Base-by-base conservation (phyloP, 148 eudicot species). In the Amaranthus cruentus region DNA sequence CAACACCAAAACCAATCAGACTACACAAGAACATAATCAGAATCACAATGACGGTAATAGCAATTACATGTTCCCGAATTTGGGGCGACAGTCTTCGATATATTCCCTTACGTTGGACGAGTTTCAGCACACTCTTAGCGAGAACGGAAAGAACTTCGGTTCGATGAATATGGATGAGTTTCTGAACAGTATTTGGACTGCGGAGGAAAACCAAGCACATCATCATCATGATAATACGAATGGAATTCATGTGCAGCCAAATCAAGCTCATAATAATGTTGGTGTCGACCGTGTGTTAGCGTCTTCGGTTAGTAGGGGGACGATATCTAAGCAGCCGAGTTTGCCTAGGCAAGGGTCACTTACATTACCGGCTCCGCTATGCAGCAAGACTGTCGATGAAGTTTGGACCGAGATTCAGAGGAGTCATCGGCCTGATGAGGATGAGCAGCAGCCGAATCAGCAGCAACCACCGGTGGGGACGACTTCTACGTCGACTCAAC, bases 91-190 rank as follows among this genome's bases (percentile, higher is more conserved):
- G 57, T 83, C 91, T 0, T 91, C 95, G 2, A 88, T 93, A 48
- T 93, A 91, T 75, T 88, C 92, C 0, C 92, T 93, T 9, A 93
- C 98, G 0, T 78, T 93, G n/a, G 98, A 93, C 42, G 97, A 91
- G 78, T 91, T 93, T 80, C 98, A 93, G 69, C 84, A 91, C 65
- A 85, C 97, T 0, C 78, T 93, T 0, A 81, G 82, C 4, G 97
- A 89, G 68, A 77, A 78, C 13, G 90, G 97, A 13, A 93, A 89
- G 87, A 88, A 84, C 70, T 93, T 91, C 15, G 97, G 95, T 44
- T 93, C 98, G 7, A 93, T 93, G 97, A 93, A 93, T 74, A 93
- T 93, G 98, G 98, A 93, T 11, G 98, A 93, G 77, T 93, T 93
- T 59, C 88, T 93, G 66, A 89, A 85, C 75, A 93, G 95, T 84